Conservation (phyloP, 2,329 filamentous ascomycete species). For the Corynespora cassiicola region DNA sequence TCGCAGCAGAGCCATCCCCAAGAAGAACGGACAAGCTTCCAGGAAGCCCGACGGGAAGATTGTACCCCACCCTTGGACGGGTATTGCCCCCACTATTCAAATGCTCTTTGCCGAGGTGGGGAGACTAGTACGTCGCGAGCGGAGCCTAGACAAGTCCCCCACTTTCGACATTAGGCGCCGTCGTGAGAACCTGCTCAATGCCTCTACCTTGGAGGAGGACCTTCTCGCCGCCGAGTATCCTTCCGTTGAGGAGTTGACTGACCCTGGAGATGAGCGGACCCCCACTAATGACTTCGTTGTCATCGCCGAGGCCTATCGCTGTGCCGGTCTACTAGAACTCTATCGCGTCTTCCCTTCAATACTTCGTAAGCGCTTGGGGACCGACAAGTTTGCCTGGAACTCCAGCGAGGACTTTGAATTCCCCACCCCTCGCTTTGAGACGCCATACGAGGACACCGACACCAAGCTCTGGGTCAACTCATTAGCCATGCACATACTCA, state of each 20-base stretch:
- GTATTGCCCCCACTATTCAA: constrained; percentile 52
- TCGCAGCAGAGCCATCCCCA: constrained; percentile 26
- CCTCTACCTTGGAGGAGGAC: constrained; percentile 54
- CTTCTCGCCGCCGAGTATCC: constrained; percentile 57
- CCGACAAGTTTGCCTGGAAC: constrained; percentile 25
- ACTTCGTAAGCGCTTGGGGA: constrained; percentile 51
- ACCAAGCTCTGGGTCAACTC: constrained; percentile 56
- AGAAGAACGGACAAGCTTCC: constrained; percentile 26
- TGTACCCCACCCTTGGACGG: constrained; percentile 59
- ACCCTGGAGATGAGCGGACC: constrained; percentile 60
- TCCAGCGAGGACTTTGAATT: constrained; percentile 37
- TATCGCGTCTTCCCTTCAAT: constrained; percentile 62
- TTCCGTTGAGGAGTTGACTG: constrained; percentile 54
- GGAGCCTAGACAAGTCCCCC: constrained; percentile 34
- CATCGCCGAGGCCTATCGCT: constrained; percentile 61
- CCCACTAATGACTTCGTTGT: constrained; percentile 60
- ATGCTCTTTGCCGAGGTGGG: constrained; percentile 56
- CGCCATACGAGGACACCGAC: constrained; percentile 38
- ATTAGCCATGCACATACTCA: constrained; percentile 59
- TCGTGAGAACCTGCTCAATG: constrained; percentile 46
- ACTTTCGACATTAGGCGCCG: constrained; percentile 35
- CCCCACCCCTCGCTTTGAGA: constrained; percentile 40
- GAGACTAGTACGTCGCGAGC: constrained; percentile 49
- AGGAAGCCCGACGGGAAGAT: constrained; percentile 41
- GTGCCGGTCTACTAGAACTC: constrained; percentile 60